Percentiles rank a stretch among this genome's conserved stretches.
Evolutionary conservation across 257 asterid species (phyloP).

Genomic region (Knoxia roxburghii): DNA sequence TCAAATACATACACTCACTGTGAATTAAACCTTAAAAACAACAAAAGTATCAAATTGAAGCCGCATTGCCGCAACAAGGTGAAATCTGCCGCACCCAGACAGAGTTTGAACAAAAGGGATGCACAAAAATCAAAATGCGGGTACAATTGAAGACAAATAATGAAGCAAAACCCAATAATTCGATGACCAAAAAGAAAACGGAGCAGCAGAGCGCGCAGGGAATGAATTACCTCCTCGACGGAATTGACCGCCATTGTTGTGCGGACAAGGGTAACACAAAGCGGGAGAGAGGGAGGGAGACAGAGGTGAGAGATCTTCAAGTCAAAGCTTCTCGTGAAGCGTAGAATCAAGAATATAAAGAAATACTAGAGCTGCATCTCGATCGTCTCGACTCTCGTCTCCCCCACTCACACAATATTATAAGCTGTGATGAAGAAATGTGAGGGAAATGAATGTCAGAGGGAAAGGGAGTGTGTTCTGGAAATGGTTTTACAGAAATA

Average conservation of each 20-base stretch:
- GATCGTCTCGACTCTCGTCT: too few species aligned
- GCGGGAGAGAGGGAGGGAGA: background rate
- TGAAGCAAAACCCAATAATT: background rate
- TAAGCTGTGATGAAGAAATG: background rate
- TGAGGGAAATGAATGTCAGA: background rate
- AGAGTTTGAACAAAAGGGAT: background rate
- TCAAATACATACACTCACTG: background rate
- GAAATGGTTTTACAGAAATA: too few species aligned
- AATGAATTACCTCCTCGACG: conserved; percentile 24
- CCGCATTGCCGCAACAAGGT: background rate
- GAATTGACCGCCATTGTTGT: conserved; percentile 32
- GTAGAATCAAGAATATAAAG: background rate
- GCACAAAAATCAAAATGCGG: background rate
- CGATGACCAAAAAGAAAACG: background rate
- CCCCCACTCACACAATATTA: background rate
- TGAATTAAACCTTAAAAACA: background rate
- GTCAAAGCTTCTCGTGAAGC: conserved; percentile 4
- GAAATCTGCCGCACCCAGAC: background rate
- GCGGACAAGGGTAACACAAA: too few species aligned
- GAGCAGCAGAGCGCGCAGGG: background rate
- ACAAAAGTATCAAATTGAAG: background rate
- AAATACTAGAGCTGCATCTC: conserved; percentile 1
- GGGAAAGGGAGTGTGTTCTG: background rate
- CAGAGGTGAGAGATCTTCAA: too few species aligned
- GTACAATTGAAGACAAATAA: background rate